Conservation (phyloP, 306 rosid genomes). For the Rubus idaeus region DNA sequence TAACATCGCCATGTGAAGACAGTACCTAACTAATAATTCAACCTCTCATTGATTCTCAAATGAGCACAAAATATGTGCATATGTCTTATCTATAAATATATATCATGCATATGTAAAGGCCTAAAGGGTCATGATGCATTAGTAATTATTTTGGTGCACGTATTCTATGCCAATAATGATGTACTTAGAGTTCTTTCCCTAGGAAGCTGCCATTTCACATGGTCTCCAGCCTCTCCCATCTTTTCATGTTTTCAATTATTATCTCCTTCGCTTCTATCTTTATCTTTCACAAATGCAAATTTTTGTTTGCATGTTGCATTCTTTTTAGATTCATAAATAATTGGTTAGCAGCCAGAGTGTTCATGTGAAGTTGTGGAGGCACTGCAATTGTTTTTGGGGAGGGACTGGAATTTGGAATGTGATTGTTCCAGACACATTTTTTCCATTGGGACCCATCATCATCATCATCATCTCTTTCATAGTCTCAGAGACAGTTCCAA, state of each 20-base stretch:
- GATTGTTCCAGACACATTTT: slow-evolving; percentile 47
- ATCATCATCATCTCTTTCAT: slow-evolving; percentile 22
- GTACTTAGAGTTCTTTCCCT: slow-evolving; percentile 31
- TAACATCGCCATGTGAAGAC: slow-evolving; percentile 54
- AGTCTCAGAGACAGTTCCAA: slow-evolving; percentile 43
- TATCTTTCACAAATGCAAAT: slow-evolving; percentile 20
- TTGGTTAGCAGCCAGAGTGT: slow-evolving; percentile 52
- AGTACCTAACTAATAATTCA: slow-evolving; percentile 41
- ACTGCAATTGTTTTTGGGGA: slow-evolving; percentile 37
- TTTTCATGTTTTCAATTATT: slow-evolving; percentile 48
- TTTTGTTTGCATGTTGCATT: slow-evolving; percentile 9
- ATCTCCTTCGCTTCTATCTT: slow-evolving; percentile 28
- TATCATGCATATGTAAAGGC: slow-evolving; percentile 7
- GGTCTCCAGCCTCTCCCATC: slow-evolving; percentile 61
- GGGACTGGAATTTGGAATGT: slow-evolving; percentile 55
- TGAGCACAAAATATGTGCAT: slow-evolving; percentile 26
- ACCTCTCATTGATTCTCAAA: slow-evolving; percentile 40
- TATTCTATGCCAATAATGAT: slow-evolving; percentile 35
- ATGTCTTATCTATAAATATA: not conserved
- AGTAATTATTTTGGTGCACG: not conserved
- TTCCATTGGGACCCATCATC: slow-evolving; percentile 22
- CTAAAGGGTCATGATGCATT: not conserved
- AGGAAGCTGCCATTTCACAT: slow-evolving; percentile 54
- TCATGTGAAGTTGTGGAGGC: slow-evolving; percentile 56
- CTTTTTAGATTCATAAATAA: slow-evolving; percentile 5